Percentiles rank a stretch among this genome's conserved stretches.
Evolutionary conservation across 495 filamentous ascomycete species (phyloP).

Genomic region (Tetracladium marchalianum): DNA sequence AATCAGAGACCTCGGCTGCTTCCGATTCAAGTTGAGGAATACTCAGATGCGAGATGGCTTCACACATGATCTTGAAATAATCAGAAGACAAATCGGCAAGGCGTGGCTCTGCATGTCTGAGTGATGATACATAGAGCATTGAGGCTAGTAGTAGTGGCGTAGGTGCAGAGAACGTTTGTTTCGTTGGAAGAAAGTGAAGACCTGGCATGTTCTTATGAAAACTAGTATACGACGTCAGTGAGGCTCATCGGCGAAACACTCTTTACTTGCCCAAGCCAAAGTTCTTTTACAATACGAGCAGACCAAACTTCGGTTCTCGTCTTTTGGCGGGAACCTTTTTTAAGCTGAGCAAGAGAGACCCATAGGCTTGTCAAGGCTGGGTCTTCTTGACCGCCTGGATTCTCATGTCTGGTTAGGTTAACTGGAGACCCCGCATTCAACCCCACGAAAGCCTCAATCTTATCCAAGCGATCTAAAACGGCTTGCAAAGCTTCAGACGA

Average conservation of each 20-base stretch:
- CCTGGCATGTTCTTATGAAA: conserved; percentile 30
- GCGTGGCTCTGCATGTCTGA: conserved; percentile 23
- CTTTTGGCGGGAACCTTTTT: conserved; percentile 19
- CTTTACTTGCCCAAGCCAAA: conserved; percentile 28
- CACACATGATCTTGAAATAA: conserved; percentile 28
- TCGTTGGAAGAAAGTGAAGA: conserved; percentile 30
- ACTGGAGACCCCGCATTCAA: conserved; percentile 13
- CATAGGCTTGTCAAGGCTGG: conserved; percentile 20
- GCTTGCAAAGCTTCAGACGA: conserved; percentile 16
- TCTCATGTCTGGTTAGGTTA: not conserved
- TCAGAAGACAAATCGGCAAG: conserved; percentile 19
- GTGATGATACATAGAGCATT: conserved; percentile 31
- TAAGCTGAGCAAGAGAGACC: conserved; percentile 24
- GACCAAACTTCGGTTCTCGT: conserved; percentile 27
- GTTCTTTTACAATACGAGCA: conserved; percentile 21
- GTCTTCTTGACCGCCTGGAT: conserved; percentile 13
- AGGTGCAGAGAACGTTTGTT: conserved; percentile 24
- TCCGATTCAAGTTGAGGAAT: conserved; percentile 9
- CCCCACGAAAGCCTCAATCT: conserved; percentile 28
- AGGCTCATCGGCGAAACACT: not conserved
- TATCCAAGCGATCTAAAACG: conserved; percentile 27
- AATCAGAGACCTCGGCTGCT: not conserved
- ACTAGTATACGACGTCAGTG: conserved; percentile 11
- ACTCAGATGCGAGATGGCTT: conserved; percentile 27
- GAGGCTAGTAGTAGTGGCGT: conserved; percentile 29